Evolutionary conservation across 805 yeast genomes (phyloP).

Genomic region (Candida coquimbonensis): DNA sequence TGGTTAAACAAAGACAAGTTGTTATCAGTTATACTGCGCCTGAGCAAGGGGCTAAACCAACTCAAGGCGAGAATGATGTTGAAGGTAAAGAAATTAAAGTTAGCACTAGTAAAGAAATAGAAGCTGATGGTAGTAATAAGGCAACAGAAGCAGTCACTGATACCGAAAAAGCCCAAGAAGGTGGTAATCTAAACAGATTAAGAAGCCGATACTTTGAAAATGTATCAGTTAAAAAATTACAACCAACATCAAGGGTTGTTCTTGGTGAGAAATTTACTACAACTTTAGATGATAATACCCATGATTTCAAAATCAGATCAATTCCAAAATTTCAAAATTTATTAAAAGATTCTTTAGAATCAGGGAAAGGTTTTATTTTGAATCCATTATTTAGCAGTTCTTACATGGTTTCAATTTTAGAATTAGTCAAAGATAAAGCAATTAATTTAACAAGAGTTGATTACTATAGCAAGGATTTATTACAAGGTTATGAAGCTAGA

Average conservation of each 20-base stretch:
- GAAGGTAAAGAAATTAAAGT: not conserved
- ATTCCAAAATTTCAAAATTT: conserved; percentile 41
- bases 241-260: not conserved
- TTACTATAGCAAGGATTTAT: conserved; percentile 38
- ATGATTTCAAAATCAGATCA: conserved; percentile 31
- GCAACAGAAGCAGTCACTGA: too few species aligned
- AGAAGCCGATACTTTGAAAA: too few species aligned
- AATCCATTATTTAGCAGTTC: conserved; percentile 52
- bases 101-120: too few species aligned
- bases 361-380: conserved; percentile 47
- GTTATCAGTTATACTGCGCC: conserved; percentile 22
- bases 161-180: too few species aligned
- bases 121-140: too few species aligned
- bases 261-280: conserved; percentile 23
- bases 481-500: conserved; percentile 69
- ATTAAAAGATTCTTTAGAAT: conserved; percentile 33
- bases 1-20: conserved; percentile 49
- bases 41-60: too few species aligned
- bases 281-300: conserved; percentile 23
- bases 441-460: conserved; percentile 48
- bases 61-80: too few species aligned
- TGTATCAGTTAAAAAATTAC: not conserved
- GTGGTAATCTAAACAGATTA: too few species aligned
- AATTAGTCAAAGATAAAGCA: conserved; percentile 37
- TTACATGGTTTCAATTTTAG: conserved; percentile 55